phyloP scores from a whole-genome alignment of 768 basidiomycete genomes.

The Coprinopsis sp. region DNA sequence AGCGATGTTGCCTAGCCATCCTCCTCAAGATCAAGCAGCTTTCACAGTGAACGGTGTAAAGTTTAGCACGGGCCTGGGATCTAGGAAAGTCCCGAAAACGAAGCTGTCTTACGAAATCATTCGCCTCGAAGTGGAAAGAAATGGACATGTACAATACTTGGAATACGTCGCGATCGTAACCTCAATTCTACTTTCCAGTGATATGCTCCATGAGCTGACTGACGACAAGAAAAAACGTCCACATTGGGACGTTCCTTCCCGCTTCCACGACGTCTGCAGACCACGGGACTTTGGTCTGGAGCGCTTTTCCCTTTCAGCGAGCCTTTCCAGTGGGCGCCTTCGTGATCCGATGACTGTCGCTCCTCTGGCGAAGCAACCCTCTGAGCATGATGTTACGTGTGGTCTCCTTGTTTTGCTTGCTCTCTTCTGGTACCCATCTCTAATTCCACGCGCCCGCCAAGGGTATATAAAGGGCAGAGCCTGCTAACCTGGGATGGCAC shows the following conservation, averaged over 20 bases:
- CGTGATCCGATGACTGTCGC: constrained; percentile 1
- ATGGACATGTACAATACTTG: constrained; percentile 2
- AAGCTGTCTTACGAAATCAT: too few relatives aligned
- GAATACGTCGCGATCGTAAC: neutral
- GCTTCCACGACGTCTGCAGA: constrained; percentile 2
- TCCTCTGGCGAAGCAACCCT: neutral
- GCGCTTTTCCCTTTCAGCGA: too few relatives aligned
- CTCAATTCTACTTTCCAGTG: neutral
- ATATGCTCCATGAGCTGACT: constrained; percentile 5
- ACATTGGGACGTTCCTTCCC: constrained; percentile 5
- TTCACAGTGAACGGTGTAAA: constrained; percentile 24
- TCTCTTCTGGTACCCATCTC: too few relatives aligned
- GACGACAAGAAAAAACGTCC: constrained; percentile 8
- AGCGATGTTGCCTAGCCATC: constrained; percentile 36
- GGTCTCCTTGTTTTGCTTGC: too few relatives aligned
- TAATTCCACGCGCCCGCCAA: too few relatives aligned
- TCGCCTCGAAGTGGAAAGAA: constrained; percentile 1
- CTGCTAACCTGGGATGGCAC: neutral
- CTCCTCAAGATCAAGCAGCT: constrained; percentile 46
- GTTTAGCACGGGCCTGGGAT: neutral
- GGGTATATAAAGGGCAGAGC: neutral
- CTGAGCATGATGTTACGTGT: too few relatives aligned
- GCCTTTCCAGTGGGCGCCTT: neutral
- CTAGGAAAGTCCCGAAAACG: constrained; percentile 1
- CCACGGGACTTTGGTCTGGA: constrained; percentile 8